Evolutionary conservation across 108 stramenopile genomes (phyloP).

Genomic region (Bacterosira constricta): DNA sequence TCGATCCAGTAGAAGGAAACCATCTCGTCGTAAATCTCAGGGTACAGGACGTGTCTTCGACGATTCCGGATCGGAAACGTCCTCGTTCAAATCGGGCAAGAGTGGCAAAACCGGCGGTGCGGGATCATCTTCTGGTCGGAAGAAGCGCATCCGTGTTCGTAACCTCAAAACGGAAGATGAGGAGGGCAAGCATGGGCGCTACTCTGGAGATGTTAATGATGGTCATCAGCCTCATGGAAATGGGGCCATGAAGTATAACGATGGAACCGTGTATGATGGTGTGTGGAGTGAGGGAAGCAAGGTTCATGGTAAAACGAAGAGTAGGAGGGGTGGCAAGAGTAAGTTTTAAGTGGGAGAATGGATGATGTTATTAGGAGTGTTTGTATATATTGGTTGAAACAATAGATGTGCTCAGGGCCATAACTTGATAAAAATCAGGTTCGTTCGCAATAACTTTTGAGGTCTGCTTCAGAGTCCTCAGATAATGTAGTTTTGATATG

Average conservation of each 20-base stretch:
- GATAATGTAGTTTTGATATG: too few species aligned
- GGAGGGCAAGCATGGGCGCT: not conserved
- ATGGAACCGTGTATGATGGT: slow-evolving; percentile 9
- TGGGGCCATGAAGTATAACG: slow-evolving; percentile 3
- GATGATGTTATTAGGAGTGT: too few species aligned
- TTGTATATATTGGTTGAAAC: too few species aligned
- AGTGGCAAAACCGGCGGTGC: too few species aligned
- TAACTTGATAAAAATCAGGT: too few species aligned
- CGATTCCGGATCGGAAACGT: not conserved
- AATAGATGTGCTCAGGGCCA: too few species aligned
- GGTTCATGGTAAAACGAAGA: not conserved
- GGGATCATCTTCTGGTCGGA: not conserved
- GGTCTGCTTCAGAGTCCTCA: too few species aligned
- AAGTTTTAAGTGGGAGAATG: too few species aligned
- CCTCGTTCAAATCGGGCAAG: slow-evolving; percentile 5
- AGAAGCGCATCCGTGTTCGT: not conserved
- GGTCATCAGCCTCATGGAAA: slow-evolving; percentile 5
- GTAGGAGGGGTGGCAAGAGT: not conserved
- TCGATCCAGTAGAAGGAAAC: not conserved
- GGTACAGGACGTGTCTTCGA: slow-evolving; percentile 12
- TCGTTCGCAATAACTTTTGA: too few species aligned
- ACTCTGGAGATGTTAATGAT: slow-evolving; percentile 8
- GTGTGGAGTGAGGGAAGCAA: slow-evolving; percentile 16
- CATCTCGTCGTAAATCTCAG: slow-evolving; percentile 2
- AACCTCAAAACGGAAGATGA: slow-evolving; percentile 14